These are phyloP conservation scores for Candida frijolesensis DNA, from an alignment of 1,139 yeast species.

Conservation along the genomic window DNA sequence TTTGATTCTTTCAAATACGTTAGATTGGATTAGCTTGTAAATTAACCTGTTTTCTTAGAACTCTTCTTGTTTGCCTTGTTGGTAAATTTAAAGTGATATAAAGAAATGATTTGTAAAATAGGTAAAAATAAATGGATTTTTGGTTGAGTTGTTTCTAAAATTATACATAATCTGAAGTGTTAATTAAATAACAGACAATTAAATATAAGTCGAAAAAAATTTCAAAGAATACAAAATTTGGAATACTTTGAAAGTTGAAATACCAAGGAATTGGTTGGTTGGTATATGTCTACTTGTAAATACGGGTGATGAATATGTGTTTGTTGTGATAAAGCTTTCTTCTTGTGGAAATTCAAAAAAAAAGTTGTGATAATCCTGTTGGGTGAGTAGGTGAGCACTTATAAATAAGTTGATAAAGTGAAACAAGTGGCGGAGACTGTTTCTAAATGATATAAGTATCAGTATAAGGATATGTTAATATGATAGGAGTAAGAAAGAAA, in stretches of 20 bases:
- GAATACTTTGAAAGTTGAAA: neutral
- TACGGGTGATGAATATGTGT: no score
- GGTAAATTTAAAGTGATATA: slow-evolving; percentile 7
- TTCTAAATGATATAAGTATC: neutral
- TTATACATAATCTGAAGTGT: slow-evolving; percentile 10
- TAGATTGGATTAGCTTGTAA: neutral
- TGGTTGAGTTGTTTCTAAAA: slow-evolving; percentile 10
- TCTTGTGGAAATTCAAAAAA: neutral
- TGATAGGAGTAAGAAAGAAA: neutral
- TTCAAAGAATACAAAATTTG: neutral
- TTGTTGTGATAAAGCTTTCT: no score
- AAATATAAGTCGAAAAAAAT: neutral
- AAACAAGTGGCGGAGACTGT: neutral
- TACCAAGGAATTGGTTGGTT: no score
- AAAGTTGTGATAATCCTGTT: neutral
- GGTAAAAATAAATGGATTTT: slow-evolving; percentile 12
- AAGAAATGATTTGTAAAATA: slow-evolving; percentile 13
- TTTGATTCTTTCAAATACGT: neutral
- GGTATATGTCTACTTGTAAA: no score
- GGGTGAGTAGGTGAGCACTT: no score
- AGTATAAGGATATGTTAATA: neutral
- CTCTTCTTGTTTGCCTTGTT: neutral
- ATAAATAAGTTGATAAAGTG: no score
- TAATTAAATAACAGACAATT: neutral
- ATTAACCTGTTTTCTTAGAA: neutral